Evolutionary conservation across 2,329 filamentous ascomycete genomes (phyloP), one percentile per base, ranked within the genome.

Genomic region (Ascochyta pisi): DNA sequence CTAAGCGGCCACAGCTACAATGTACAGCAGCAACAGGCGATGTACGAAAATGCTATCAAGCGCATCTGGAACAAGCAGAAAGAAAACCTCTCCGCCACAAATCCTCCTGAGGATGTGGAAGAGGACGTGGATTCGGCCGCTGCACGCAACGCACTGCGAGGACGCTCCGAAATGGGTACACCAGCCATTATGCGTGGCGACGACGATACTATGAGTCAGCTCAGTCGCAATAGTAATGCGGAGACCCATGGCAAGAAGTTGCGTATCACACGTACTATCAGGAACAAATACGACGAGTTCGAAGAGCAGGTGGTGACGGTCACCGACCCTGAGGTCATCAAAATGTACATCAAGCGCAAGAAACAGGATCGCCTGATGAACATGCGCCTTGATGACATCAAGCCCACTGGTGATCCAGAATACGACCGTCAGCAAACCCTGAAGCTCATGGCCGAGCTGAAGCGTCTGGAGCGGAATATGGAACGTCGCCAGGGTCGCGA

Each of bases 1-100:
- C 80, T 83, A 62, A 92, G 92, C 51, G 95, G 95, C 0, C 95
- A 99, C 77, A 93, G 91, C 65, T 99, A 99, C 80, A 99, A 99
- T 62, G 95, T 99, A 58, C 95, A 94, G 71, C 89, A 91, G 64
- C 95, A 99, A 74, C 92, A 98, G 70, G 88, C 87, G 60, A 90
- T 92, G 67, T 99, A 99, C 73, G 92, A 96, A 65, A 89, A 93
- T 49, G 92, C 92, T 22, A 97, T 99, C 65, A 86, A 88, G 52
- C 87, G 91, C 58, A 97, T 98, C 58, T 99, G 95, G 95, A 88
- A 92, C 58, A 88, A 89, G 63, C 94, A 98, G 74, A 91, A 89
- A 74, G 79, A 84, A 13, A 94, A 89, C 48, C 81, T 98, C 6
- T 88, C 88, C 6, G 90, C 95, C 54, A 80, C 80, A 1, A 84